Percentiles rank a stretch among this genome's conserved stretches.
phyloP scores from a whole-genome alignment of 441 rosid genomes.

The Jatropha podagrica region DNA sequence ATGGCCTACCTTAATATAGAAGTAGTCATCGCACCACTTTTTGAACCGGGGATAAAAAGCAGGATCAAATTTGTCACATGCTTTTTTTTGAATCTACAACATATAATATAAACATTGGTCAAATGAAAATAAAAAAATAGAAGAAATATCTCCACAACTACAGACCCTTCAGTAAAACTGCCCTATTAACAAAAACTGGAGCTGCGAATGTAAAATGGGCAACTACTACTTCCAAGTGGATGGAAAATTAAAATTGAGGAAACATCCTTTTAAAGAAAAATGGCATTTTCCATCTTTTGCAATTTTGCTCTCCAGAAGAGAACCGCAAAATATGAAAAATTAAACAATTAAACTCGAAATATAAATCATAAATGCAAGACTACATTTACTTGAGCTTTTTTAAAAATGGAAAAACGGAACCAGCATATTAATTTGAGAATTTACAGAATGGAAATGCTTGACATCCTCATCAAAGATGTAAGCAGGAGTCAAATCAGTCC shows the following conservation, averaged over 20 bases:
- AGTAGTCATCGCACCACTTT: conserved; percentile 98
- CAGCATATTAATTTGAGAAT: not conserved
- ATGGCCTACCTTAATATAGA: conserved; percentile 71
- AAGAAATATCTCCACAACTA: not conserved
- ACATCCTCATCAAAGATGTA: conserved; percentile 96
- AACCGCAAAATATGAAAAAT: not conserved
- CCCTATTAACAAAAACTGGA: not conserved
- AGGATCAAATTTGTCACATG: conserved; percentile 91
- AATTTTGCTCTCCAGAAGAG: not conserved
- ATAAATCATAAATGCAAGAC: not conserved
- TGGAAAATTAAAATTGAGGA: not conserved
- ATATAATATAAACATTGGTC: not conserved
- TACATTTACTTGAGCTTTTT: not conserved
- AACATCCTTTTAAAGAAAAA: not conserved
- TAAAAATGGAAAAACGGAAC: not conserved
- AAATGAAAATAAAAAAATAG: not conserved
- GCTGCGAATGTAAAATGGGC: not conserved
- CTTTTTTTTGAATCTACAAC: conserved; percentile 69
- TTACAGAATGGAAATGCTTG: conserved; percentile 90
- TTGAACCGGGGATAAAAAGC: conserved; percentile 87
- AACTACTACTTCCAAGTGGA: not conserved
- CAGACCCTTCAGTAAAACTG: no score
- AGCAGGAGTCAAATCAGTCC: conserved; percentile 98
- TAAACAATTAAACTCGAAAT: not conserved
- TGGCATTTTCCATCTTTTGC: not conserved